phyloP scores from a whole-genome alignment of 106 monocot species.

The Agapanthus africanus region DNA sequence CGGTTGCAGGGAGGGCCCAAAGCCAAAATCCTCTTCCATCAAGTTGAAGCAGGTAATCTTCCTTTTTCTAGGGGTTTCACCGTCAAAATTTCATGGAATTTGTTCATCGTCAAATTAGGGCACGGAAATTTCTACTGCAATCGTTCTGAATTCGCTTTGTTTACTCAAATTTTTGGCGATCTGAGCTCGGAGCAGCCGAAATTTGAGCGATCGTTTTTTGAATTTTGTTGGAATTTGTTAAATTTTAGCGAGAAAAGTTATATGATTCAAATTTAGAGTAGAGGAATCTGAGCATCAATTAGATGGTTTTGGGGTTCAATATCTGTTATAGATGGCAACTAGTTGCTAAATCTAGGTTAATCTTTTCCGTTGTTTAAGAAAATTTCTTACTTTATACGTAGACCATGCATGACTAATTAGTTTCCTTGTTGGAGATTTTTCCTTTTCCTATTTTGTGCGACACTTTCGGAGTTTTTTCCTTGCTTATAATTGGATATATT shows the following conservation, averaged over 20 bases:
- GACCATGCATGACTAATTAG: no score
- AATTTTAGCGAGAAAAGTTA: neutral
- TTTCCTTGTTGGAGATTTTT: no score
- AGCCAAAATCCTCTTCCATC: constrained; percentile 3
- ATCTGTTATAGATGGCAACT: no score
- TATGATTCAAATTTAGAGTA: no score
- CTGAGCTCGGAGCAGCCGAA: neutral
- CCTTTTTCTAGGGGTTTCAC: constrained; percentile 1
- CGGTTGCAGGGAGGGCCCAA: constrained; percentile 23
- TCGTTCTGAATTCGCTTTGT: neutral
- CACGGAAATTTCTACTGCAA: neutral
- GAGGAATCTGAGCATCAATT: no score
- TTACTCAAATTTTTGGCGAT: neutral
- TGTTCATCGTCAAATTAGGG: constrained; percentile 5
- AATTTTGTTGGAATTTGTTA: neutral
- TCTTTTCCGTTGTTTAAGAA: no score
- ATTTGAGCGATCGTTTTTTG: neutral
- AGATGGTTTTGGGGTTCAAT: no score
- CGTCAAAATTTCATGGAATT: neutral
- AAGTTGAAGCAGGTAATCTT: constrained; percentile 31
- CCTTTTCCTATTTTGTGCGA: no score
- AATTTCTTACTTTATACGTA: no score
- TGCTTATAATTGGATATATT: no score
- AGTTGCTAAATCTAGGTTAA: no score
- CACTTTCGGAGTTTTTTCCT: no score